Base-by-base conservation (phyloP, 192 early-diverging fungal species). In the Entophlyctis luteolus region DNA sequence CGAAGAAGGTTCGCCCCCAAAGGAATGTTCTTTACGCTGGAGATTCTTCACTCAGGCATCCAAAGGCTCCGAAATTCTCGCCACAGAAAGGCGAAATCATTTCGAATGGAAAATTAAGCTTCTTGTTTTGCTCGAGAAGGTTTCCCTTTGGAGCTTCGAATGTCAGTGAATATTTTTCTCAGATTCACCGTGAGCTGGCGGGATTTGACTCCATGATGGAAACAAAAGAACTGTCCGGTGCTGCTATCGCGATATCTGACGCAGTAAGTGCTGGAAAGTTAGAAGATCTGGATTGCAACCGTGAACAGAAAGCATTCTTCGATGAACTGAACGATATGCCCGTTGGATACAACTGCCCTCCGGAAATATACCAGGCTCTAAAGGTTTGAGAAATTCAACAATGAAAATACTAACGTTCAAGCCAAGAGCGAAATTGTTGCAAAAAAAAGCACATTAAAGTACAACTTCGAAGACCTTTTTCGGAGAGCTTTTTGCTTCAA, bases 161-260 rank as follows among this genome's bases (percentile, higher is more conserved):
- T n/a, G n/a, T n/a, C n/a, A n/a, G n/a, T n/a, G n/a, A n/a, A n/a
- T n/a, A n/a, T n/a, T n/a, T n/a, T n/a, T 22, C 14, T 0, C 29
- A 70, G 68, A 70, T 70, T 29, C 68, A 70, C 38, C 22, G 68
- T 22, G 68, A 70, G 53, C 48, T 70, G 29, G 34, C 42, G 22
- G 49, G 49, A 33, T 60, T 70, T 36, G 68, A 70, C 12, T 31
- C 53, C 36, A 59, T 70, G 49, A 25, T 70, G 58, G 56, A 60
- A 38, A 60, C 55, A 23, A 59, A 70, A 31, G 58, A 60, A 20
- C 58, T 70, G 4, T 54, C 55, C 0, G 55, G 49, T 36, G 68
- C 68, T 8, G 68, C 68, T 14, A 62, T 49, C 0, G 58, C 57
- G 18, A 70, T 70, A 27, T 59, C 68, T 0, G 68, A 70, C 29